Evolutionary conservation across 345 rosid species (phyloP).

Genomic region (Citrus inodora): DNA sequence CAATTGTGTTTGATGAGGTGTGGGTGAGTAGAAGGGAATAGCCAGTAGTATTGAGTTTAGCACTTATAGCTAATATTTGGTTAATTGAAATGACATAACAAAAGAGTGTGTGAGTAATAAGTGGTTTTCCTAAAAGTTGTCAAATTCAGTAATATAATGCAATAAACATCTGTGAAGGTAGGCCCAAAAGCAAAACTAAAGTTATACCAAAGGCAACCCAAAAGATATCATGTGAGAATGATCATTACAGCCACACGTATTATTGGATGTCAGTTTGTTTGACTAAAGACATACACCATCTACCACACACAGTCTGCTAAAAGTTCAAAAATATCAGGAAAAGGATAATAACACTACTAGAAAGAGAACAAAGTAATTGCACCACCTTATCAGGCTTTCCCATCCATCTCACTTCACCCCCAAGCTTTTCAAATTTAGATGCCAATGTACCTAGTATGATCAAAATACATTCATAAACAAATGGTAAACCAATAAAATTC

Average conservation of each 20-base stretch:
- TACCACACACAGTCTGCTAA: neutral
- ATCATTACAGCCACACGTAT: neutral
- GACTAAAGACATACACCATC: neutral
- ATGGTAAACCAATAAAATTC: neutral
- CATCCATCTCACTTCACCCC: constrained; percentile 97
- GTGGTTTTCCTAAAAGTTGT: neutral
- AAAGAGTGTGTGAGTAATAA: neutral
- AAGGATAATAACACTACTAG: neutral
- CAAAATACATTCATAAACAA: neutral
- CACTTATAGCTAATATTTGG: neutral
- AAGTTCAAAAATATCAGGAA: neutral
- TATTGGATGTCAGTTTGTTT: neutral
- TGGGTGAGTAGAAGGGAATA: neutral
- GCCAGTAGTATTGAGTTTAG: neutral
- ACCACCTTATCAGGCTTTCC: constrained; percentile 89
- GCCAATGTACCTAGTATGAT: constrained; percentile 63
- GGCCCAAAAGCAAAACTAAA: neutral
- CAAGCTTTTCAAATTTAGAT: constrained; percentile 78
- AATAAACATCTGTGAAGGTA: neutral
- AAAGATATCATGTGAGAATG: neutral
- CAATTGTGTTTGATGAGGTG: neutral
- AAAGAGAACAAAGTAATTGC: neutral
- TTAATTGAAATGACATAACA: neutral
- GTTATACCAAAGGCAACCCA: neutral
- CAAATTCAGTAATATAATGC: neutral